Evolutionary conservation across 495 filamentous ascomycete genomes (phyloP), one percentile per base, ranked within the genome.

Genomic region (Cercophora sp.): DNA sequence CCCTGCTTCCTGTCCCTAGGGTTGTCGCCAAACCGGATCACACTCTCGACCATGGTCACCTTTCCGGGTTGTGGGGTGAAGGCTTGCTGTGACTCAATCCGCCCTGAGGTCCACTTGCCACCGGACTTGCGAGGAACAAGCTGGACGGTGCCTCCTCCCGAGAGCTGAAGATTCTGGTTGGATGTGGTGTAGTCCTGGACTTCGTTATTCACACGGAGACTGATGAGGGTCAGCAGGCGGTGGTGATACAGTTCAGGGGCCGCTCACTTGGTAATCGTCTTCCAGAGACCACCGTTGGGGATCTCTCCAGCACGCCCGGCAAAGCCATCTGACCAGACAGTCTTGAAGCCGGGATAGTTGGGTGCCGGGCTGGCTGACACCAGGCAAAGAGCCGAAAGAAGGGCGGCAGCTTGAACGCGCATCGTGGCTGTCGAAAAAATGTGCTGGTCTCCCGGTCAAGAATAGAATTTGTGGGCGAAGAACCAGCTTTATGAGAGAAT

Each of bases 101-200:
- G 74, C 51, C 66, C 72, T 10, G 77, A 79, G 6, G 73, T 78
- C 76, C 77, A 80, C 18, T 51, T 35, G 11, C 76, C 73, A 9
- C 46, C 32, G 24, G 60, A 58, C 43, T 71, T 69, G 43, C 60
- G 62, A 8, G 77, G 77, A 22, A 76, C 62, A 40, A 76, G 65
- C 48, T 76, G 73, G 44, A 76, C 48, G 34, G 73, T 75, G 37
- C 61, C 64, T 16, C 73, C 73, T 44, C 73, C 73, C 0, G 72
- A 74, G 52, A 73, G 66, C 48, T 76, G 73, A 29, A 76, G 45
- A 59, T 76, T 76, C 1, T 54, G 22, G 62, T 66, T 73, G 25
- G 67, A 71, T 31, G 53, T 59, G 5, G 67, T 69, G 67, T 76
- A 76, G 13, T 55, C 58, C 48, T 76, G 60, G 36, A 70, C 60